These are phyloP conservation scores for Peronospora farinosa DNA, from an alignment of 352 stramenopile species.

Conservation along the genomic window DNA sequence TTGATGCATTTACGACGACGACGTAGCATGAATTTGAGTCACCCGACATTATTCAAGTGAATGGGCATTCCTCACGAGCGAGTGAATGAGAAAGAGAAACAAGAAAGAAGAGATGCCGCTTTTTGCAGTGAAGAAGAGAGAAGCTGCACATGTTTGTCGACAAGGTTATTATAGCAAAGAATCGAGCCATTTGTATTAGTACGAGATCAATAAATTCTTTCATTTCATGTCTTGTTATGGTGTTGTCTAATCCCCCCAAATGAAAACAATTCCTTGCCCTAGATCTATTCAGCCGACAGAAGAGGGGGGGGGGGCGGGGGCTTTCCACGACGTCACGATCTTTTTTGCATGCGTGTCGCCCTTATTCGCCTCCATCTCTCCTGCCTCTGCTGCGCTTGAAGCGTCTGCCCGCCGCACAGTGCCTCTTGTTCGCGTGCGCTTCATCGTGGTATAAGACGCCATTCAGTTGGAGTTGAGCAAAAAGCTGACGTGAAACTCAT, in stretches of 20 bases:
- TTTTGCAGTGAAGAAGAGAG: constrained; percentile 1
- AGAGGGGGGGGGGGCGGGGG: too few relatives aligned
- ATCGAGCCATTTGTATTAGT: constrained; percentile 33
- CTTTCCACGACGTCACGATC: constrained; percentile 12
- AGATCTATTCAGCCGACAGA: too few relatives aligned
- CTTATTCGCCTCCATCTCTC: background rate
- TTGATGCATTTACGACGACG: constrained; percentile 41
- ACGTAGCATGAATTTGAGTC: constrained; percentile 57
- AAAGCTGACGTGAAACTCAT: too few relatives aligned
- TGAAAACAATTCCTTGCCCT: too few relatives aligned
- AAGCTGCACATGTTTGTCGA: constrained; percentile 17
- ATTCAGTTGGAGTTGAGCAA: too few relatives aligned
- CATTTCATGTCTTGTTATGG: constrained; percentile 1
- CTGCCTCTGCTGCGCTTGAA: constrained; percentile 1
- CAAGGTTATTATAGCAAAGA: constrained; percentile 35
- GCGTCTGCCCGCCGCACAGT: background rate
- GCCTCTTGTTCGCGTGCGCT: too few relatives aligned
- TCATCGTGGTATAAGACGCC: too few relatives aligned
- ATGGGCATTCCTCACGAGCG: background rate
- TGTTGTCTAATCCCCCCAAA: too few relatives aligned
- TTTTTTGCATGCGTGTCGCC: constrained; percentile 10
- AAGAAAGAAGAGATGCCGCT: background rate
- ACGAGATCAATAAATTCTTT: constrained; percentile 25
- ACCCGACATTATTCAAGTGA: constrained; percentile 48
- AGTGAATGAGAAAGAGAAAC: background rate